A percentile compares a stretch with the other conserved stretches of the same genome.
phyloP scores from a whole-genome alignment of 352 stramenopile genomes.

The Phytophthora sojae region DNA sequence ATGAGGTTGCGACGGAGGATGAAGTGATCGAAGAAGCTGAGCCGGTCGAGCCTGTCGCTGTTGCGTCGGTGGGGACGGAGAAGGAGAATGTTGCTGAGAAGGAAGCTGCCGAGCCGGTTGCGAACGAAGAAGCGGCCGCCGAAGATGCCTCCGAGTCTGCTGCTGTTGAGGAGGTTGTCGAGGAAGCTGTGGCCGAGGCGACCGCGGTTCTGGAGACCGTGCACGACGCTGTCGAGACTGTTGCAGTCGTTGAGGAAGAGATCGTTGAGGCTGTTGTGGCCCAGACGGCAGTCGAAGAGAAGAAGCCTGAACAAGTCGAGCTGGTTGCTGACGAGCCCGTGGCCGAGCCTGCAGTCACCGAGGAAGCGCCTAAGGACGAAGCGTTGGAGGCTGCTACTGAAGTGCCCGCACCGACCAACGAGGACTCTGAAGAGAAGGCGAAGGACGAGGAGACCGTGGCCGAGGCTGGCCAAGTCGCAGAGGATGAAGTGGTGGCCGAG shows the following conservation, averaged over 20 bases:
- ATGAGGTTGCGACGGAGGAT: not conserved
- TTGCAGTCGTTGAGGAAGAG: not conserved
- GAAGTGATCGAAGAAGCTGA: not conserved
- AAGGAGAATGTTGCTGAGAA: not conserved
- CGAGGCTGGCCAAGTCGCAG: not conserved
- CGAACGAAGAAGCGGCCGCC: not conserved
- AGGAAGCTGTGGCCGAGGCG: not conserved
- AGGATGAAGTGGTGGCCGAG: conserved; percentile 2
- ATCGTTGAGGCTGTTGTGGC: not conserved
- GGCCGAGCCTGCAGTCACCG: conserved; percentile 4
- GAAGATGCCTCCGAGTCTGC: not conserved
- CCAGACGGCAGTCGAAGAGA: not conserved
- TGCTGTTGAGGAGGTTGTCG: not conserved
- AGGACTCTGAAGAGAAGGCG: not conserved
- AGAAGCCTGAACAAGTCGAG: not conserved
- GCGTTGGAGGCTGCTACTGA: not conserved
- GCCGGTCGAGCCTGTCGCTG: not conserved
- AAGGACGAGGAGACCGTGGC: conserved; percentile 4
- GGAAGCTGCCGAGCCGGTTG: not conserved
- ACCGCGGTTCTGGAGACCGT: no score
- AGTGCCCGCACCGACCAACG: not conserved
- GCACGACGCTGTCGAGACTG: no score
- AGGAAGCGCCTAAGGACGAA: not conserved
- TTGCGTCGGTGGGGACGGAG: not conserved
- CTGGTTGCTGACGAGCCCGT: conserved; percentile 1